Percentiles rank a stretch among this genome's conserved stretches.
Conservation (phyloP, 176 grass and related monocot genomes). For the Oryza meridionalis region DNA sequence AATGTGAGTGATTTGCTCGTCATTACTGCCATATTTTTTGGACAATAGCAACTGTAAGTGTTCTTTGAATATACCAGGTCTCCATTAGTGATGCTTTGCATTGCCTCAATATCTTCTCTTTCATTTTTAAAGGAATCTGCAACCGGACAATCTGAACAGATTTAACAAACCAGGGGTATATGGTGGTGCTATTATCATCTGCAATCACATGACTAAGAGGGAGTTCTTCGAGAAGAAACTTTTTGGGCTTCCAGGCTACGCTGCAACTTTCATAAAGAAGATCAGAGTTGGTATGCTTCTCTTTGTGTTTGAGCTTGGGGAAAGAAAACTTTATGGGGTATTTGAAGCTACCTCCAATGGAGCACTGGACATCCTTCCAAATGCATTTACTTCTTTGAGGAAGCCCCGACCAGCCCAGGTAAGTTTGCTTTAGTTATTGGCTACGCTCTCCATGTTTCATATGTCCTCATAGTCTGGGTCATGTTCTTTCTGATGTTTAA, state of each 20-base stretch:
- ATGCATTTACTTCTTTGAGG: conserved; percentile 44
- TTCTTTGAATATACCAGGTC: conserved; percentile 20
- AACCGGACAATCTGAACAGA: conserved; percentile 8
- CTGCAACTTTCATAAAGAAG: conserved; percentile 58
- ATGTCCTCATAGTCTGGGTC: neutral
- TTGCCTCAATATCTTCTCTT: conserved; percentile 11
- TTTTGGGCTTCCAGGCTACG: conserved; percentile 56
- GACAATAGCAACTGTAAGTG: conserved; percentile 4
- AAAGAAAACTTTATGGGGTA: conserved; percentile 68
- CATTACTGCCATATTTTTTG: neutral
- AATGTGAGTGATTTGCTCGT: neutral
- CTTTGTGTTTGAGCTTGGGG: conserved; percentile 60
- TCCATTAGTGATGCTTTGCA: conserved; percentile 11
- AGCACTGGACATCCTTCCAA: conserved; percentile 54
- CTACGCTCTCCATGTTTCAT: conserved; percentile 24
- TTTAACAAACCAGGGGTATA: conserved; percentile 51
- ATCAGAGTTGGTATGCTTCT: conserved; percentile 77
- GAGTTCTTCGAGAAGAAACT: conserved; percentile 50
- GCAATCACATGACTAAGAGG: conserved; percentile 44
- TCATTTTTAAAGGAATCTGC: conserved; percentile 40
- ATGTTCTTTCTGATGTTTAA: conserved; percentile 32
- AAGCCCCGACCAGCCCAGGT: conserved; percentile 55
- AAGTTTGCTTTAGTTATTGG: conserved; percentile 27
- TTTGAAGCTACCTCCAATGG: conserved; percentile 75
- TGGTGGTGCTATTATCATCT: conserved; percentile 68